These are phyloP conservation scores for Pezicula neosporulosa DNA, from an alignment of 2,329 filamentous ascomycete species.

Conservation along the genomic window DNA sequence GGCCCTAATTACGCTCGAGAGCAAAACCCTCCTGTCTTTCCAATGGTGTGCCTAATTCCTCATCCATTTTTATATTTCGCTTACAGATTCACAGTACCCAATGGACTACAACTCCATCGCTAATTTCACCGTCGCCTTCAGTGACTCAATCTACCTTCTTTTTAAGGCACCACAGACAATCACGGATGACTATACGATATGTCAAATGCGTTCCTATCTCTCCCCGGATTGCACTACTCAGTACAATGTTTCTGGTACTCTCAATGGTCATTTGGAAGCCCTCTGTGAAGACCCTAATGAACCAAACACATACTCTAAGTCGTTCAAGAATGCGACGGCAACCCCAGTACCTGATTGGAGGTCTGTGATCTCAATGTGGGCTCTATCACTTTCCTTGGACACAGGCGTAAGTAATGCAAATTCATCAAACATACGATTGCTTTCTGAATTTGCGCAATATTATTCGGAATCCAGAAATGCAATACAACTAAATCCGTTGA, in stretches of 20 bases:
- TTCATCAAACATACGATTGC: slow-evolving; percentile 55
- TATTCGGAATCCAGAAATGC: slow-evolving; percentile 36
- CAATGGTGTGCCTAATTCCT: slow-evolving; percentile 31
- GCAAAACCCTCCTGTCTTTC: slow-evolving; percentile 51
- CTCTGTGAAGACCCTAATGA: slow-evolving; percentile 58
- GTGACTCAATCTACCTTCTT: slow-evolving; percentile 63
- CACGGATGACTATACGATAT: slow-evolving; percentile 73
- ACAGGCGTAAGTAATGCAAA: slow-evolving; percentile 51
- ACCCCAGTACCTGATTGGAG: slow-evolving; percentile 46
- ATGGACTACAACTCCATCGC: slow-evolving; percentile 62
- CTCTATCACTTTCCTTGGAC: slow-evolving; percentile 50
- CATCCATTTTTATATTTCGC: too few species aligned
- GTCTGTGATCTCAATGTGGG: slow-evolving; percentile 52
- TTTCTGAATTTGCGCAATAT: slow-evolving; percentile 50
- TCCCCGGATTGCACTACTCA: slow-evolving; percentile 64
- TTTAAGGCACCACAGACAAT: slow-evolving; percentile 48
- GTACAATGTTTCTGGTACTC: slow-evolving; percentile 51
- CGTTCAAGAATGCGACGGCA: slow-evolving; percentile 30
- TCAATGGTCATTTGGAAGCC: slow-evolving; percentile 56
- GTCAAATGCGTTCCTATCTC: slow-evolving; percentile 60
- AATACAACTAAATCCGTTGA: slow-evolving; percentile 20
- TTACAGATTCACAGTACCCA: slow-evolving; percentile 41
- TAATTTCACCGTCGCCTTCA: slow-evolving; percentile 45
- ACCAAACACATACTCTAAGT: slow-evolving; percentile 49
- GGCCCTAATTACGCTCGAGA: slow-evolving; percentile 39